Evolutionary conservation across 768 basidiomycete species (phyloP), one percentile per base, ranked within the genome.

Genomic region (Boletus rufocinnamomeus): DNA sequence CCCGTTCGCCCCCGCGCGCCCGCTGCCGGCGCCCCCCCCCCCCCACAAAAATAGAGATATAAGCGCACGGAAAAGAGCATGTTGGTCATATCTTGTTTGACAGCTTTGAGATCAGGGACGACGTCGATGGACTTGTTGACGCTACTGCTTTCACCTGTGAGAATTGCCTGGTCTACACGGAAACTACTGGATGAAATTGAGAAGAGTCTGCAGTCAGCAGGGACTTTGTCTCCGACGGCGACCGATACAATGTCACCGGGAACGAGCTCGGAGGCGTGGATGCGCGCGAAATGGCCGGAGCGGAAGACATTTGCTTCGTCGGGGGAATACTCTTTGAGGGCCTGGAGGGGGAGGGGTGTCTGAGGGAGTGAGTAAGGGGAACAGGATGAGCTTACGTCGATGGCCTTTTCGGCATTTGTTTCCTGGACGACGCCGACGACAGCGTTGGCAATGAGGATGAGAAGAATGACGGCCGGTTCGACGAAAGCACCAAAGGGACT

Each of bases 21-120:
- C n/a, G n/a, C n/a, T n/a, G n/a, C n/a, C n/a, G n/a, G n/a, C n/a
- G n/a, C n/a, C n/a, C n/a, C n/a, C n/a, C n/a, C n/a, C n/a, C n/a
- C n/a, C n/a, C n/a, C n/a, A 43, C 38, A 44, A 59, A 11, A 56
- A 44, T 17, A 38, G 13, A 28, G 5, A 13, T 23, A n/a, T 40
- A 23, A 41, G 11, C 57, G 73, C n/a, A 93, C 93, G 10, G 93
- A 88, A 75, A 98, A 98, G 13, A 98, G 77, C 76, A 97, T 97
- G 74, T 98, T 98, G 57, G 82, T 87, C 95, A 96, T 96, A 67
- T 99, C 96, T 75, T 98, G 96, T 75, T 96, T 97, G 58, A 98
- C 96, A 8, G 95, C 96, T 63, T 79, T 82, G 37, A 66, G 49
- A 67, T 98, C 96, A 11, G 77, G 63, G 47, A 99, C 87, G 32